These are phyloP conservation scores for Rhodotorula taiwanensis DNA, from an alignment of 768 basidiomycete genomes.

Conservation along the genomic window DNA sequence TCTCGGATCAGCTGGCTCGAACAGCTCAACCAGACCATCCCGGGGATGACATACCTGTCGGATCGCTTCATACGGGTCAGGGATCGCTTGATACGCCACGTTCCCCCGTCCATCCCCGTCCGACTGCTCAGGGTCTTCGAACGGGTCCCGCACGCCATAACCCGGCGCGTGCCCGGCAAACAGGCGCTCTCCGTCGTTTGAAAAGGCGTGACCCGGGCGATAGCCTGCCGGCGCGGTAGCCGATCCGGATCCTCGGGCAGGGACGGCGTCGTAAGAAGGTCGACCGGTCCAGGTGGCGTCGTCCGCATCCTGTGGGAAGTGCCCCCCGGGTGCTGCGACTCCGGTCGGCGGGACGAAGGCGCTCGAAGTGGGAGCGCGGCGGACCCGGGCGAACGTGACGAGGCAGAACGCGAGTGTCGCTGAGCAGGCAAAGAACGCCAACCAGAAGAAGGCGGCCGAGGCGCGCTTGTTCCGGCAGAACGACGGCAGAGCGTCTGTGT, in stretches of 20 bases:
- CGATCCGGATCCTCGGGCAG: not conserved
- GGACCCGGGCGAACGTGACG: conserved; percentile 17
- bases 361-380: conserved; percentile 9
- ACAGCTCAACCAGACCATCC: too few species aligned
- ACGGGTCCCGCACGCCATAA: conserved; percentile 11
- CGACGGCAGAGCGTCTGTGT: conserved; percentile 25
- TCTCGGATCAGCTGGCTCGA: too few species aligned
- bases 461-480: conserved; percentile 40
- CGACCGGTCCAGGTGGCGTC: conserved; percentile 11
- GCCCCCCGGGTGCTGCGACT: not conserved
- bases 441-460: conserved; percentile 39
- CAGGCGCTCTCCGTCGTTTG: conserved; percentile 1
- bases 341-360: conserved; percentile 9
- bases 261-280: conserved; percentile 4
- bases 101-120: not conserved
- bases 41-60: too few species aligned
- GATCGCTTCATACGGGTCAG: conserved; percentile 30
- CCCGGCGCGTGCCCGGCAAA: conserved; percentile 13
- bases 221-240: not conserved
- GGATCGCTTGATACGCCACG: not conserved
- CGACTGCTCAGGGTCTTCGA: conserved; percentile 7
- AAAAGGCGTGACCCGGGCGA: conserved; percentile 15
- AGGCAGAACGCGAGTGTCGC: conserved; percentile 16
- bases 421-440: conserved; percentile 26
- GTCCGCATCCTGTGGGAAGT: conserved; percentile 21